These are phyloP conservation scores for Anisogramma anomala DNA, from an alignment of 2,329 filamentous ascomycete species.

Conservation along the genomic window DNA sequence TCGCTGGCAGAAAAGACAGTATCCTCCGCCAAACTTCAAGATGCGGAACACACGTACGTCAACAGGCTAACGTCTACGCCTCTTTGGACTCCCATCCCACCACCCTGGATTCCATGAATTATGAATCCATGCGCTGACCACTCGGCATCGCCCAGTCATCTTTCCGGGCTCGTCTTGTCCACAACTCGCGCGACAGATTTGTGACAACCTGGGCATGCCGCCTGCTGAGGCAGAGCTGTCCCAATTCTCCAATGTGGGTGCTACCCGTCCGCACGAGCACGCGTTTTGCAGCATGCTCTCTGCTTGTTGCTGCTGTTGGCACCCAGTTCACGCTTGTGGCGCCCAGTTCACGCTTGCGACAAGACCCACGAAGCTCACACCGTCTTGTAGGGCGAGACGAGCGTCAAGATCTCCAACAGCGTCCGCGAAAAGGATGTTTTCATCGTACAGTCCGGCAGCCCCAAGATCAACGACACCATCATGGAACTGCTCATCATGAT, in stretches of 20 bases:
- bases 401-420: slow-evolving; percentile 56
- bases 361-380: slow-evolving; percentile 13
- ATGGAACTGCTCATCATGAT: slow-evolving; percentile 99
- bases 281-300: slow-evolving; percentile 5
- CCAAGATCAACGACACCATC: slow-evolving; percentile 94
- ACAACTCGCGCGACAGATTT: slow-evolving; percentile 52
- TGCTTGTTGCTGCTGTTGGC: slow-evolving; percentile 17
- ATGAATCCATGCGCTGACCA: not conserved
- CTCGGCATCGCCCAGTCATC: slow-evolving; percentile 51
- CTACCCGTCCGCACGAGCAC: not conserved
- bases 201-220: slow-evolving; percentile 55
- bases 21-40: not conserved
- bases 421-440: slow-evolving; percentile 98
- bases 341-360: slow-evolving; percentile 2
- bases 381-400: slow-evolving; percentile 50
- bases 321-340: slow-evolving; percentile 4
- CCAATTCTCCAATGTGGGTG: slow-evolving; percentile 53
- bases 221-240: slow-evolving; percentile 54
- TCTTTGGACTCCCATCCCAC: slow-evolving; percentile 5
- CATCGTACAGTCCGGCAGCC: slow-evolving; percentile 92
- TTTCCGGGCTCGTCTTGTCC: slow-evolving; percentile 59
- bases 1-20: not conserved
- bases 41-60: not conserved
- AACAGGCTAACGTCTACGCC: not conserved
- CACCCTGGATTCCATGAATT: slow-evolving; percentile 9